These are phyloP conservation scores for Agarophyton chilense DNA, from an alignment of 23 red algal species.

Conservation along the genomic window DNA sequence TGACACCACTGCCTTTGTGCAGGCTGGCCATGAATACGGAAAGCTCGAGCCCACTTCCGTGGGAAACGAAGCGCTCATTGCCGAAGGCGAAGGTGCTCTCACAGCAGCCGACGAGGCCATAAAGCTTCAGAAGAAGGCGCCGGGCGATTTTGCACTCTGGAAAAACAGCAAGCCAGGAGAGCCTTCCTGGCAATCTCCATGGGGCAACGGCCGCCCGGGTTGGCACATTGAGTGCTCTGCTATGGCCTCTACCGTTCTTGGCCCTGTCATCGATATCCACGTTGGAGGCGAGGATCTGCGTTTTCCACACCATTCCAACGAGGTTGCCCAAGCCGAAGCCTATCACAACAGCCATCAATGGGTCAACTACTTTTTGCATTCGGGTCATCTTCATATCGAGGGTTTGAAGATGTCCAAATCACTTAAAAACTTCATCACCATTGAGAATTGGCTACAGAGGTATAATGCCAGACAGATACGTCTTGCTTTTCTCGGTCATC, in stretches of 20 bases:
- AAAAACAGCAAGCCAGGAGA: conserved; percentile 85
- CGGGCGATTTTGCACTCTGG: conserved; percentile 95
- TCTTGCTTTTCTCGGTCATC: conserved; percentile 78
- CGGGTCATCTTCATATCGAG: conserved; percentile 97
- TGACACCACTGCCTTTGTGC: conserved; percentile 85
- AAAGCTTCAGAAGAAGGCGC: conserved; percentile 66
- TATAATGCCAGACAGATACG: conserved; percentile 85
- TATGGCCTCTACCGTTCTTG: conserved; percentile 82
- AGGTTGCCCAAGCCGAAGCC: conserved; percentile 91
- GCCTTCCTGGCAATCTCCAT: conserved; percentile 87
- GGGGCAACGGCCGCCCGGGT: conserved; percentile 84
- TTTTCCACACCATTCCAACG: conserved; percentile 98
- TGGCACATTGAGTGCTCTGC: conserved; percentile 99
- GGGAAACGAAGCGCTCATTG: conserved; percentile 70
- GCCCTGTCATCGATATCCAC: conserved; percentile 86
- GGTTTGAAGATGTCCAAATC: conserved; percentile 99
- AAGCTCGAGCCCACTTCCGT: conserved; percentile 89
- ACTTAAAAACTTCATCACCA: conserved; percentile 99
- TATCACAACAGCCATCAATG: conserved; percentile 83
- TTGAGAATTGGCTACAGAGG: conserved; percentile 65
- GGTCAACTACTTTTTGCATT: conserved; percentile 93
- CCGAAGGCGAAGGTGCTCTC: conserved; percentile 77
- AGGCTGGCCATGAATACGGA: conserved; percentile 75
- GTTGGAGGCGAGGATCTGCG: conserved; percentile 90
- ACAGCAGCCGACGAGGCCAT: conserved; percentile 30